Percentiles rank a stretch among this genome's conserved stretches.
phyloP scores from a whole-genome alignment of 2,329 filamentous ascomycete genomes.

The Aureobasidium sp. region DNA sequence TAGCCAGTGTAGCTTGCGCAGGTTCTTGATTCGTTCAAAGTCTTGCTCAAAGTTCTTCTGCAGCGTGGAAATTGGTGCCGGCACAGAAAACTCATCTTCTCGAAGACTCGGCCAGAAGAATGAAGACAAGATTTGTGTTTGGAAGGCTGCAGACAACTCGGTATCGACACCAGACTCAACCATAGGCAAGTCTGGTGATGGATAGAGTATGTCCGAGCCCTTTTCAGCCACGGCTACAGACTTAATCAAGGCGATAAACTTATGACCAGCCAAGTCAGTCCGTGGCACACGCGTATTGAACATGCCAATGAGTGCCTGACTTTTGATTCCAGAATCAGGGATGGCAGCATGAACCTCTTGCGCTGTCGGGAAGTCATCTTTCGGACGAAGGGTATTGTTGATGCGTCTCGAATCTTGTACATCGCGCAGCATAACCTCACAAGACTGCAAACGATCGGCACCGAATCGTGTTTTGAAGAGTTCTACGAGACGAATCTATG shows the following conservation, averaged over 20 bases:
- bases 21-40: constrained; percentile 73
- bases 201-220: background rate
- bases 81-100: constrained; percentile 60
- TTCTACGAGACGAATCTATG: constrained; percentile 63
- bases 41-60: constrained; percentile 66
- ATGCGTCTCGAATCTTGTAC: constrained; percentile 72
- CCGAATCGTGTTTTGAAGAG: constrained; percentile 85
- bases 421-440: constrained; percentile 95
- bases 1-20: constrained; percentile 83
- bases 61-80: constrained; percentile 49
- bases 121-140: constrained; percentile 80
- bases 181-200: constrained; percentile 68
- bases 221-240: constrained; percentile 6
- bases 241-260: constrained; percentile 12
- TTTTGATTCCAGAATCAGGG: constrained; percentile 30
- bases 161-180: background rate
- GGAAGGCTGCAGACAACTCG: constrained; percentile 40
- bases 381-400: constrained; percentile 33
- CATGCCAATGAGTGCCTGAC: constrained; percentile 22
- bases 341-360: constrained; percentile 29
- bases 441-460: constrained; percentile 77
- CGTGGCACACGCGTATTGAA: constrained; percentile 7
- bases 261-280: background rate
- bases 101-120: constrained; percentile 88
- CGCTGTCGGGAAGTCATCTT: constrained; percentile 24